phyloP scores from a whole-genome alignment of 352 stramenopile species.

The Globisporangium perplexum region DNA sequence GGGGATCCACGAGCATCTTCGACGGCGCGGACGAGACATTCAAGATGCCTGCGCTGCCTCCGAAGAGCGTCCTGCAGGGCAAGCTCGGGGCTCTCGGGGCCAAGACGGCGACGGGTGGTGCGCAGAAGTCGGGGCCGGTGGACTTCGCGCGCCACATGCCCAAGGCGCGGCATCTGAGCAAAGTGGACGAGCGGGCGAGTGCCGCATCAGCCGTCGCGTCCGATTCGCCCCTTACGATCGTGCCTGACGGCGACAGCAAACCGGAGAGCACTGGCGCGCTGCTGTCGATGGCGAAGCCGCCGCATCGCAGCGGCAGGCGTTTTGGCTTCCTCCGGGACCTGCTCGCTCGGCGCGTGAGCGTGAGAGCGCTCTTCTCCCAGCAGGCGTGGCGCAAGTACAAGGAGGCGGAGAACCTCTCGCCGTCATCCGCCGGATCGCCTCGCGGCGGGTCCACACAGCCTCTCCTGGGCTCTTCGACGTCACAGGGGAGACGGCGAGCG shows the following conservation, averaged over 20 bases:
- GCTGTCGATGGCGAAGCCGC: constrained; percentile 9
- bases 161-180: constrained; percentile 5
- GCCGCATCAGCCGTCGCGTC: neutral
- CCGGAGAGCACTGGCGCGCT: constrained; percentile 1
- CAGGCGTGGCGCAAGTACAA: constrained; percentile 58
- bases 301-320: constrained; percentile 8
- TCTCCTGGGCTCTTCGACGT: constrained; percentile 8
- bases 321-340: constrained; percentile 39
- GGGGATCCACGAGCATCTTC: constrained; percentile 48
- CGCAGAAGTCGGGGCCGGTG: neutral
- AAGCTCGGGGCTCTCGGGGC: constrained; percentile 8
- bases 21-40: constrained; percentile 60
- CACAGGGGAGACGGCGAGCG: constrained; percentile 6
- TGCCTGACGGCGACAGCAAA: neutral
- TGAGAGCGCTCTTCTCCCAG: constrained; percentile 35
- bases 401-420: constrained; percentile 25
- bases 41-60: constrained; percentile 72
- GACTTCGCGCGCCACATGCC: neutral
- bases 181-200: constrained; percentile 5
- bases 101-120: neutral
- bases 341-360: constrained; percentile 22
- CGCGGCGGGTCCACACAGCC: constrained; percentile 13
- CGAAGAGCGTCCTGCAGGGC: constrained; percentile 31
- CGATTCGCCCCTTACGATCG: constrained; percentile 1
- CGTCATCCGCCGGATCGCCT: constrained; percentile 10